phyloP scores from a whole-genome alignment of 1,284 basidiomycete species.

The Cutaneotrichosporon curvatum region DNA sequence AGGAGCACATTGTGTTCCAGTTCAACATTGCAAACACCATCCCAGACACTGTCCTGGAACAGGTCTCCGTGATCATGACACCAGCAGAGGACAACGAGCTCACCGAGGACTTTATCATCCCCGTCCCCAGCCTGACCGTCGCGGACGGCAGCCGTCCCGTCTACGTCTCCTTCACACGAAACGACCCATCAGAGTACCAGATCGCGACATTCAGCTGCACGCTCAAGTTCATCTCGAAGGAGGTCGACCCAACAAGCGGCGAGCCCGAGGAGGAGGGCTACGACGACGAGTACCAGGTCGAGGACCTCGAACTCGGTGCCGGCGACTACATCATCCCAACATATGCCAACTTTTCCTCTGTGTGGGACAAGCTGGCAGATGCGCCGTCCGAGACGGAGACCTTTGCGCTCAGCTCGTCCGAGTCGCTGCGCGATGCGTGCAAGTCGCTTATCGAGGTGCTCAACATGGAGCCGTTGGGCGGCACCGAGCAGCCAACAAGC shows the following conservation, averaged over 20 bases:
- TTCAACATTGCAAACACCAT: constrained; percentile 99
- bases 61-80: constrained; percentile 90
- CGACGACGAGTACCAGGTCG: constrained; percentile 95
- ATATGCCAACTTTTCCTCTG: constrained; percentile 81
- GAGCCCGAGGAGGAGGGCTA: constrained; percentile 98
- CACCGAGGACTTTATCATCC: constrained; percentile 92
- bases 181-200: constrained; percentile 66
- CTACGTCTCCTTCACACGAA: constrained; percentile 90
- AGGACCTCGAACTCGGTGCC: constrained; percentile 87
- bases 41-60: constrained; percentile 92
- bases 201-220: constrained; percentile 82
- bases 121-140: constrained; percentile 62
- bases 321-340: constrained; percentile 88
- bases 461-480: constrained; percentile 93
- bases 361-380: constrained; percentile 86
- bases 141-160: constrained; percentile 69
- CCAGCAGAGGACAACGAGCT: constrained; percentile 64
- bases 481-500: constrained; percentile 71
- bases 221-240: constrained; percentile 96
- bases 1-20: constrained; percentile 95
- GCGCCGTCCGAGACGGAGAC: constrained; percentile 80
- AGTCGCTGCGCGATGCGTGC: constrained; percentile 57
- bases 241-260: constrained; percentile 92
- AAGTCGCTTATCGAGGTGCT: constrained; percentile 55
- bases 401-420: constrained; percentile 85